These are phyloP conservation scores for Xerocomellus amylosporus DNA, from an alignment of 768 basidiomycete genomes.

Conservation along the genomic window DNA sequence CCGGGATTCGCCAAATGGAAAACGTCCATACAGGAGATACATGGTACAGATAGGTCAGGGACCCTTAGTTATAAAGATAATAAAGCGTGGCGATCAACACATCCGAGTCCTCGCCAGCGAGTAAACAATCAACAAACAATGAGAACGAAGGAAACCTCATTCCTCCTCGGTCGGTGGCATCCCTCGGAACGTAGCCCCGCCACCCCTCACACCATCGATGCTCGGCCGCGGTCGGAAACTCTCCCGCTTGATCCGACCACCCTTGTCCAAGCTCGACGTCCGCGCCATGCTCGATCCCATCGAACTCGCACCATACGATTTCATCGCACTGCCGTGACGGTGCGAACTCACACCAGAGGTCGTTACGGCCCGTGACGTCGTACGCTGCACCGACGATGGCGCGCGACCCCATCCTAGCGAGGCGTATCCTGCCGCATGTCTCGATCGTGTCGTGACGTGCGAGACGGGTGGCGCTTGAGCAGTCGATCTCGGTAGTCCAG, in stretches of 20 bases:
- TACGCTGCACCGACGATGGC: conserved; percentile 34
- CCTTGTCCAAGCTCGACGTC: conserved; percentile 38
- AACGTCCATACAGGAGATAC: conserved; percentile 3
- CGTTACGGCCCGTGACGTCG: conserved; percentile 21
- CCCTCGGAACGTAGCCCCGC: conserved; percentile 15
- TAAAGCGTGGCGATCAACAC: conserved; percentile 2
- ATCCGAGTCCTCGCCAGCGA: conserved; percentile 28
- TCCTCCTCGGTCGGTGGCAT: conserved; percentile 30
- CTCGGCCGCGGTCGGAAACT: conserved; percentile 85
- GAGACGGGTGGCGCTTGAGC: conserved; percentile 2
- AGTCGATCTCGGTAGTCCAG: conserved; percentile 12
- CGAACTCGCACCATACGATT: conserved; percentile 14
- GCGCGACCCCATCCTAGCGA: conserved; percentile 36
- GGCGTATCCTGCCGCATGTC: conserved; percentile 25
- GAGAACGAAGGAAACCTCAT: conserved; percentile 10
- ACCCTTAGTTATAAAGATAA: conserved; percentile 23
- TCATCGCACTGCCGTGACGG: conserved; percentile 10
- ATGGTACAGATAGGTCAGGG: neutral
- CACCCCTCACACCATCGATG: conserved; percentile 42
- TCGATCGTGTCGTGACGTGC: conserved; percentile 27
- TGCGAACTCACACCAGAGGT: conserved; percentile 7
- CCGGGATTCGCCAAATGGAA: too few relatives aligned
- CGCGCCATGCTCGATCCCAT: conserved; percentile 11
- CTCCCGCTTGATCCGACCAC: conserved; percentile 58
- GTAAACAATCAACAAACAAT: conserved; percentile 2